Percentiles rank a stretch among this genome's conserved stretches.
These are phyloP conservation scores for Vitis hybrid DNA, from an alignment of 177 flowering plant genomes.

Conservation along the genomic window DNA sequence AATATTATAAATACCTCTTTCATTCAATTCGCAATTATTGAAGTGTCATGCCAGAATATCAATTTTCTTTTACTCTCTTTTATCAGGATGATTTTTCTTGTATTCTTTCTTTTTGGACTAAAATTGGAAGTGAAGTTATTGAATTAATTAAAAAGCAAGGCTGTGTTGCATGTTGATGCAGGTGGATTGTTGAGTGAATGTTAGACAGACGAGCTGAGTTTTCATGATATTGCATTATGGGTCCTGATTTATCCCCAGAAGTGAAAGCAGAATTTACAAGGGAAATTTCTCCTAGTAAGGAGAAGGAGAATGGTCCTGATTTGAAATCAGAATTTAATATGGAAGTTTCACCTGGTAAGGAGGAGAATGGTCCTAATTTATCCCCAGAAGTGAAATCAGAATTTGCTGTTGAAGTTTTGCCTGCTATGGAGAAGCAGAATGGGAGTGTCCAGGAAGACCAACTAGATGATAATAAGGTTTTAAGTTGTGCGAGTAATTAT, in stretches of 20 bases:
- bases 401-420: slow-evolving; percentile 13
- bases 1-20: too few species aligned
- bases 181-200: background rate
- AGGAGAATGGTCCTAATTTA: slow-evolving; percentile 16
- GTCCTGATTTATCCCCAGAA: slow-evolving; percentile 20
- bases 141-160: background rate
- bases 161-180: slow-evolving; percentile 2
- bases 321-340: slow-evolving; percentile 9
- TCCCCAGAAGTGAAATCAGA: slow-evolving; percentile 15
- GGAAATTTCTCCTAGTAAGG: slow-evolving; percentile 17
- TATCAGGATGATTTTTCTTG: background rate
- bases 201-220: background rate
- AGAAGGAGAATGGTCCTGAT: slow-evolving; percentile 4
- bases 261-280: slow-evolving; percentile 8
- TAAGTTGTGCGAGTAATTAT: slow-evolving; percentile 22
- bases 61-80: too few species aligned
- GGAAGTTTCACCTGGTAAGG: slow-evolving; percentile 16
- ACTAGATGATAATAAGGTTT: slow-evolving; percentile 11
- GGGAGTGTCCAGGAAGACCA: slow-evolving; percentile 3
- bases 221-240: slow-evolving; percentile 18
- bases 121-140: background rate
- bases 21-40: too few species aligned
- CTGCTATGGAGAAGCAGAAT: slow-evolving; percentile 4
- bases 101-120: background rate
- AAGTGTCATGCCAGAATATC: too few species aligned